These are phyloP conservation scores for Limtongia smithiae DNA, from an alignment of 805 yeast genomes.

Conservation along the genomic window DNA sequence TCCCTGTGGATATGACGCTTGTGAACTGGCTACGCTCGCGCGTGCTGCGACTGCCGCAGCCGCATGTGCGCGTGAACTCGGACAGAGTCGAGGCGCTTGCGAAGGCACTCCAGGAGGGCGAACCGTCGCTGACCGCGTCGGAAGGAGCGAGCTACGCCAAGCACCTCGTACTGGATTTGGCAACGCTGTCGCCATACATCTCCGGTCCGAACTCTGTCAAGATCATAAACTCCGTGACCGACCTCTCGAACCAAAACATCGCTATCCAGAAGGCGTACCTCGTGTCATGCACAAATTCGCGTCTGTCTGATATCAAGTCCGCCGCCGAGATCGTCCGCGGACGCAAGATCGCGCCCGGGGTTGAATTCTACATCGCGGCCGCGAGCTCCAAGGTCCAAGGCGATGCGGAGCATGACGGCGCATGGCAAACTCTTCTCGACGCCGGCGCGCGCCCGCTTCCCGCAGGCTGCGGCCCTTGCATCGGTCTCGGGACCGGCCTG, in stretches of 20 bases:
- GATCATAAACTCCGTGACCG: constrained; percentile 73
- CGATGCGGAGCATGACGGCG: constrained; percentile 87
- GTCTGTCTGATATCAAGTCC: constrained; percentile 86
- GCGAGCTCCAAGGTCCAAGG: constrained; percentile 90
- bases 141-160: constrained; percentile 90
- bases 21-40: constrained; percentile 75
- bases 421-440: constrained; percentile 83
- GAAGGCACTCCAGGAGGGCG: constrained; percentile 36
- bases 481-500: constrained; percentile 93
- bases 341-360: constrained; percentile 79
- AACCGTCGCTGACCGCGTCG: constrained; percentile 30
- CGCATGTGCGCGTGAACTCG: constrained; percentile 76
- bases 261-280: constrained; percentile 89
- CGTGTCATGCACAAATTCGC: constrained; percentile 96
- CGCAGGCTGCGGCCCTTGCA: constrained; percentile 99
- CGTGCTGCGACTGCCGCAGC: constrained; percentile 51
- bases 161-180: constrained; percentile 73
- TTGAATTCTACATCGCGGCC: constrained; percentile 95
- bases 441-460: constrained; percentile 96
- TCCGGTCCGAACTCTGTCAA: constrained; percentile 98
- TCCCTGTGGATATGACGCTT: constrained; percentile 87
- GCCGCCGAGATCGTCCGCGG: constrained; percentile 88
- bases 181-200: constrained; percentile 77
- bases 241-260: constrained; percentile 67
- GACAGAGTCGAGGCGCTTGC: constrained; percentile 54